Evolutionary conservation across 768 basidiomycete species (phyloP).

Genomic region (Tremella yokohamensis): DNA sequence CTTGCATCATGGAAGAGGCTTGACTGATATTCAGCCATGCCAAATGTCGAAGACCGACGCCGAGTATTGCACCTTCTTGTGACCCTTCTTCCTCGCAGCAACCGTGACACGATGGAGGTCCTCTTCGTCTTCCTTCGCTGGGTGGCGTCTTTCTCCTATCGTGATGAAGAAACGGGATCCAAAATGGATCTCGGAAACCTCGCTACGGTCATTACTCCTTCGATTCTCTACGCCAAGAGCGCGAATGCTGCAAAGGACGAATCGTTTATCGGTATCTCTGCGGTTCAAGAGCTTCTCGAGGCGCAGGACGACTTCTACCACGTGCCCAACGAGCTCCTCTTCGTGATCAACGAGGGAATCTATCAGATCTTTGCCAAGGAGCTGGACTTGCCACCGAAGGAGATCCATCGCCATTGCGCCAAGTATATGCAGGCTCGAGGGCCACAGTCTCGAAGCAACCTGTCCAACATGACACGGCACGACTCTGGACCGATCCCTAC

Average conservation of each 20-base stretch:
- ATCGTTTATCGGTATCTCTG: conserved; percentile 82
- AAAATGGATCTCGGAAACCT: conserved; percentile 97
- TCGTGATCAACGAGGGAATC: conserved; percentile 84
- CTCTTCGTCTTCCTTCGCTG: conserved; percentile 98
- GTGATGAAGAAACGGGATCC: conserved; percentile 93
- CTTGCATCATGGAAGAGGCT: neutral
- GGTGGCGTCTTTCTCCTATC: conserved; percentile 98
- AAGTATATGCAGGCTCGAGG: conserved; percentile 62
- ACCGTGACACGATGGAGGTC: conserved; percentile 96
- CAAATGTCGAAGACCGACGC: conserved; percentile 70
- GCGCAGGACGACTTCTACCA: conserved; percentile 92
- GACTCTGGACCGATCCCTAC: conserved; percentile 18
- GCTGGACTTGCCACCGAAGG: conserved; percentile 85
- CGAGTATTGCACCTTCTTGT: conserved; percentile 81
- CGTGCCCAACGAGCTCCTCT: conserved; percentile 84
- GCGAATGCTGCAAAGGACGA: conserved; percentile 85
- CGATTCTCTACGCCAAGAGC: conserved; percentile 82
- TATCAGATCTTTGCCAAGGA: conserved; percentile 70
- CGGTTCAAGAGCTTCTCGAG: conserved; percentile 80
- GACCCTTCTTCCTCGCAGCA: conserved; percentile 80
- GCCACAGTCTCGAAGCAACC: conserved; percentile 3
- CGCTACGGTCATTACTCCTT: conserved; percentile 96
- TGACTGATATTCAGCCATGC: conserved; percentile 57
- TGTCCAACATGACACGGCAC: conserved; percentile 6
- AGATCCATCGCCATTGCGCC: conserved; percentile 92